phyloP scores from a whole-genome alignment of 225 moss, liverwort and hornwort genomes.

The Neckera pumila region DNA sequence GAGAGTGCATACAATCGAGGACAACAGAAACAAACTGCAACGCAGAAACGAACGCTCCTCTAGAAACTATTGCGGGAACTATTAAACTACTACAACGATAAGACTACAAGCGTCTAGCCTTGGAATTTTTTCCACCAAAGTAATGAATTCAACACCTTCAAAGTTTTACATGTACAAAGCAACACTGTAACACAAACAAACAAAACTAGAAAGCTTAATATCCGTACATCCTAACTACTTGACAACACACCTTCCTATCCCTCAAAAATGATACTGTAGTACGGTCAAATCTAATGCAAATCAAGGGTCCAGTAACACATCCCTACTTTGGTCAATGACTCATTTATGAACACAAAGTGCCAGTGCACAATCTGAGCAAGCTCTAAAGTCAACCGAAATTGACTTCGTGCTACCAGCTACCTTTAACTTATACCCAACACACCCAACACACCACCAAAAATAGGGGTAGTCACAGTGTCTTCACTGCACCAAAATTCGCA shows the following conservation, averaged over 20 bases:
- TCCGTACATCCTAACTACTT: neutral
- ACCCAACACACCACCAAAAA: neutral
- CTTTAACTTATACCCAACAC: neutral
- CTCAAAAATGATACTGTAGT: neutral
- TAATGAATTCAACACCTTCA: neutral
- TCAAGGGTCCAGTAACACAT: neutral
- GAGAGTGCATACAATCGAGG: no score
- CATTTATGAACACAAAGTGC: neutral
- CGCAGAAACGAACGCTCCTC: no score
- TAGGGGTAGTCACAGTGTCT: no score
- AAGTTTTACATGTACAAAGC: neutral
- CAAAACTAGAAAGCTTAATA: neutral
- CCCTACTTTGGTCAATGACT: neutral
- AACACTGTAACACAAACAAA: neutral
- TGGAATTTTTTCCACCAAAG: neutral
- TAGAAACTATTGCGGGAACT: no score
- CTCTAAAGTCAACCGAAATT: neutral
- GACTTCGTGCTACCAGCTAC: neutral
- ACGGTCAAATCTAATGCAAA: neutral
- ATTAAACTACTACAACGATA: no score
- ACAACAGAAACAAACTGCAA: no score
- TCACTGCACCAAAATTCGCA: no score
- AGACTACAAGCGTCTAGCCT: no score
- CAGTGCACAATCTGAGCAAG: neutral
- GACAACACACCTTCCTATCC: neutral